Base-by-base conservation (phyloP, 2,329 filamentous ascomycete species). In the Botrytis pseudocinerea region DNA sequence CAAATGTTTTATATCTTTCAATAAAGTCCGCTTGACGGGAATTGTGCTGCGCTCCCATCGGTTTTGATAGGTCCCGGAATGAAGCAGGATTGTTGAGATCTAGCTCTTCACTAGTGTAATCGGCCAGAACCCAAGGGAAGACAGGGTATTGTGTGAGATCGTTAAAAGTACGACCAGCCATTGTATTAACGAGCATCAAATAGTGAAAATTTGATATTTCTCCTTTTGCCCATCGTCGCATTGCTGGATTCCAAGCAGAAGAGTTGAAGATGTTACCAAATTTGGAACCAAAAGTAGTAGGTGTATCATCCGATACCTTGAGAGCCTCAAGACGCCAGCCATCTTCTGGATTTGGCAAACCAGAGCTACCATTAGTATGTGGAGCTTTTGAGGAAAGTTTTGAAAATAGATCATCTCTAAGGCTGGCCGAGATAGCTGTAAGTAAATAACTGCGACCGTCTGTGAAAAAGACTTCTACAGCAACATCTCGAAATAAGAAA, bases 121-220 rank as follows among this genome's bases (percentile, higher is more conserved):
- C 95, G 0, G 96, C 95, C 63, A 99, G 85, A 5, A 99, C 91
- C 96, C 96, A 99, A 0, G 96, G 96, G 76, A 99, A 99, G 28
- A 99, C 95, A 0, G 96, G 96, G 79, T 99, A 99, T 79, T 99
- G 97, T 0, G 96, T 99, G 28, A 99, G 85, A 80, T 99, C 96
- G 80, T 99, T 99, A 84, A 99, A 99, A 0, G 96, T 98, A 70
- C 96, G 88, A 3, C 96, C 96, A 42, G 97, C 97, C 88, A 99
- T 93, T 0, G 96, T 98, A 80, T 99, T 99, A 80, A 99, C 91
- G 74, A 98, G 90, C 95, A 99, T 99, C 51, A 99, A 88, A 80
- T 99, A 99, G 82, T 98, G 94, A 79, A 99, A 99, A 82, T 99
- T 99, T 22, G 95, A 98, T 68, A 98, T 94, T 79, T 99, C 96